Evolutionary conservation across 1,284 basidiomycete species (phyloP).

Genomic region (Papiliotrema terrestris): DNA sequence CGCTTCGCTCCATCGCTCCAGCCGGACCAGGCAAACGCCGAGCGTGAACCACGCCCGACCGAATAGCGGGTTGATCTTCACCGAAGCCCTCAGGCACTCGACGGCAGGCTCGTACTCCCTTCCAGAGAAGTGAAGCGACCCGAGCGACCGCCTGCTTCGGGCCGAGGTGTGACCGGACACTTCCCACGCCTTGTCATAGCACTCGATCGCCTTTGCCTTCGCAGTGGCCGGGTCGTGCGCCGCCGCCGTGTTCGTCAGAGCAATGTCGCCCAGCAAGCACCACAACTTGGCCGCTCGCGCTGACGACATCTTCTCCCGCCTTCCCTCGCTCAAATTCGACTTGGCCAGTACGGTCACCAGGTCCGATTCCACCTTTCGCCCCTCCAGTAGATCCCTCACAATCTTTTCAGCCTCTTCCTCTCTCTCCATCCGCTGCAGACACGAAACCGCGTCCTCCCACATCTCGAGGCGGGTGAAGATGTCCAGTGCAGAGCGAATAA

Average conservation of each 20-base stretch:
- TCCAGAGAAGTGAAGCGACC: conserved; percentile 72
- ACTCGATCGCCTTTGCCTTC: conserved; percentile 56
- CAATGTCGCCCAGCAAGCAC: conserved; percentile 93
- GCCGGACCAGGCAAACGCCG: conserved; percentile 79
- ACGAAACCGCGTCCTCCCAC: conserved; percentile 92
- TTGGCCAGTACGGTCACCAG: conserved; percentile 64
- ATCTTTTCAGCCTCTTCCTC: conserved; percentile 71
- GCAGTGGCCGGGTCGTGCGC: conserved; percentile 24
- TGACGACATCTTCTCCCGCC: conserved; percentile 58
- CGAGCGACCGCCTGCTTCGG: conserved; percentile 85
- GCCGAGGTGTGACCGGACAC: conserved; percentile 75
- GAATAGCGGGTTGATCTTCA: conserved; percentile 83
- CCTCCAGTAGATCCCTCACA: conserved; percentile 77
- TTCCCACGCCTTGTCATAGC: conserved; percentile 82
- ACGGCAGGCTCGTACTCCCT: conserved; percentile 64
- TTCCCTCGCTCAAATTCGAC: conserved; percentile 50
- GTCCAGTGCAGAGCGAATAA: conserved; percentile 78
- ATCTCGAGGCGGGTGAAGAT: conserved; percentile 90
- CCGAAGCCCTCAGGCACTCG: conserved; percentile 66
- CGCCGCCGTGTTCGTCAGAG: conserved; percentile 53
- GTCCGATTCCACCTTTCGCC: conserved; percentile 75
- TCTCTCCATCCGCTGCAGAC: conserved; percentile 74
- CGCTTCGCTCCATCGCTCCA: conserved; percentile 78
- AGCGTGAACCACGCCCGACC: conserved; percentile 92
- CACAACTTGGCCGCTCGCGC: conserved; percentile 86